These are phyloP conservation scores for Dryas alaskensis DNA, from an alignment of 306 rosid species.

Conservation along the genomic window DNA sequence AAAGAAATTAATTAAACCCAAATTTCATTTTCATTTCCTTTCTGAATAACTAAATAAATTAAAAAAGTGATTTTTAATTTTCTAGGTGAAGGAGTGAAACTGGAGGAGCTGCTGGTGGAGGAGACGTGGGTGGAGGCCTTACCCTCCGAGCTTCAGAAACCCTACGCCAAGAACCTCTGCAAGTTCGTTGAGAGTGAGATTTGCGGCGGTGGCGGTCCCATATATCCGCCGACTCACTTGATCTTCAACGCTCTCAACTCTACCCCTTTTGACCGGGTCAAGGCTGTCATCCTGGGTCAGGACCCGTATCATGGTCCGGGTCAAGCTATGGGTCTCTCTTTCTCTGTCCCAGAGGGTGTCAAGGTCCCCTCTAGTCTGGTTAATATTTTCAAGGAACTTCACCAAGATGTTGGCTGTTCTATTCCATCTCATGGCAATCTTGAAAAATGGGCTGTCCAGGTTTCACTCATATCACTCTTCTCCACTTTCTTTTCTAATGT, in stretches of 20 bases:
- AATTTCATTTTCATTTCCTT: neutral
- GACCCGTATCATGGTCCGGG: slow-evolving; percentile 98
- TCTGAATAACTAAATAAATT: too few species aligned
- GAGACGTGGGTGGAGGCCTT: slow-evolving; percentile 74
- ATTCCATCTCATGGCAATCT: slow-evolving; percentile 81
- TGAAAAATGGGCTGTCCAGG: slow-evolving; percentile 92
- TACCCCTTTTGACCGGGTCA: slow-evolving; percentile 66
- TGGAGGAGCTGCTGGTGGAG: slow-evolving; percentile 79
- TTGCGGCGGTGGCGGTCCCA: slow-evolving; percentile 31
- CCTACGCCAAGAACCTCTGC: slow-evolving; percentile 60
- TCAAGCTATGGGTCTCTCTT: slow-evolving; percentile 98
- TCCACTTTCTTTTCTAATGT: too few species aligned
- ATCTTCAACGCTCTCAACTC: slow-evolving; percentile 90
- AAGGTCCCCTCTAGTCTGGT: slow-evolving; percentile 85
- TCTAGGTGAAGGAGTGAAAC: slow-evolving; percentile 33
- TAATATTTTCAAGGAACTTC: slow-evolving; percentile 82
- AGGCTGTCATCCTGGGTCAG: slow-evolving; percentile 93
- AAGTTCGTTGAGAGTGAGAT: slow-evolving; percentile 63
- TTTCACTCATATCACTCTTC: slow-evolving; percentile 1
- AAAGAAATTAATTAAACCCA: neutral
- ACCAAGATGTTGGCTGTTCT: slow-evolving; percentile 83
- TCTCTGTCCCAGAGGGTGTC: slow-evolving; percentile 86
- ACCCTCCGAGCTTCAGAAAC: slow-evolving; percentile 63
- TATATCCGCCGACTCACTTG: slow-evolving; percentile 79
- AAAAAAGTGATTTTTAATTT: neutral